phyloP scores from a whole-genome alignment of 345 rosid species.

The Murraya koenigii region DNA sequence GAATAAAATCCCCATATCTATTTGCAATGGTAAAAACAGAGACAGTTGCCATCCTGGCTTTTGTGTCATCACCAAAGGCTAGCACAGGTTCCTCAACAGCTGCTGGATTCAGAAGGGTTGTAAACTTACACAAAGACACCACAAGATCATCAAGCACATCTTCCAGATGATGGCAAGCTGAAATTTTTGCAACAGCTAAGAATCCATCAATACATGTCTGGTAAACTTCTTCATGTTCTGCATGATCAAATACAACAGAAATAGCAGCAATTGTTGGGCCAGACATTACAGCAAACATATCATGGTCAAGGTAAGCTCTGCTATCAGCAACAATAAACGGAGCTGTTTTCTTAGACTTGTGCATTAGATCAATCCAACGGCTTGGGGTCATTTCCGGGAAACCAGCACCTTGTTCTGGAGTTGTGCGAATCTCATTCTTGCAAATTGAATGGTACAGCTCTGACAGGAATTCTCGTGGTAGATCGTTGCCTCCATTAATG shows the following conservation, averaged over 20 bases:
- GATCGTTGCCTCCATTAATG: conserved; percentile 90
- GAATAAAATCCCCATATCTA: conserved; percentile 90
- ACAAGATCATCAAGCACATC: conserved; percentile 97
- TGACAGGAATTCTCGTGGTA: conserved; percentile 81
- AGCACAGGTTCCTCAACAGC: conserved; percentile 90
- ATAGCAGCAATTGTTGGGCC: conserved; percentile 99
- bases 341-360: conserved; percentile 88
- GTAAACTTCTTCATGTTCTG: conserved; percentile 91
- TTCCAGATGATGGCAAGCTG: conserved; percentile 98
- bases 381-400: conserved; percentile 98
- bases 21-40: conserved; percentile 97
- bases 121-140: conserved; percentile 93
- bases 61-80: conserved; percentile 93
- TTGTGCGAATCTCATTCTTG: conserved; percentile 96
- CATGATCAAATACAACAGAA: conserved; percentile 98
- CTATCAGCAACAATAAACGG: conserved; percentile 80
- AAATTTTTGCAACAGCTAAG: conserved; percentile 93
- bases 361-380: conserved; percentile 99
- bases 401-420: conserved; percentile 92
- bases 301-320: conserved; percentile 88
- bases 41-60: conserved; percentile 94
- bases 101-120: conserved; percentile 84
- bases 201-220: conserved; percentile 98
- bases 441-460: conserved; percentile 89
- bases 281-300: conserved; percentile 98